phyloP scores from a whole-genome alignment of 495 filamentous ascomycete genomes.

The Aspergillus ostianus region DNA sequence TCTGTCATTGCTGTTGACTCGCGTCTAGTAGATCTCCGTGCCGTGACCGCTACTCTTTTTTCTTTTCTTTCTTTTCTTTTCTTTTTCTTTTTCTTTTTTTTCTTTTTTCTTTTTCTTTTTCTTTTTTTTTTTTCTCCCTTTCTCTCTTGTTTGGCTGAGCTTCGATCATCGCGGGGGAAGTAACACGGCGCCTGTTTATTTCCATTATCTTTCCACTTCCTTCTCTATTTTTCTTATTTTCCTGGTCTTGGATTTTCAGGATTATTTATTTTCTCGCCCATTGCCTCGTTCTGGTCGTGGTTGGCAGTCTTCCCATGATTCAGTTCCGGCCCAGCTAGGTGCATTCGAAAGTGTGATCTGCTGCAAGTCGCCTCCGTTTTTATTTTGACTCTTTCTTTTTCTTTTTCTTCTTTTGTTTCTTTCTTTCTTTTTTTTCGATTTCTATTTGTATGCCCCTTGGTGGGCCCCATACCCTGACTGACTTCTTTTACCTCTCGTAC shows the following conservation, averaged over 20 bases:
- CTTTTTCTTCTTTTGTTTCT: conserved; percentile 1
- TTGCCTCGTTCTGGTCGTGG: conserved; percentile 7
- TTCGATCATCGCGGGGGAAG: conserved; percentile 13
- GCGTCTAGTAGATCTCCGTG: conserved; percentile 8
- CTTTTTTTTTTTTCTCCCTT: conserved; percentile 10
- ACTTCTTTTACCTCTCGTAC: conserved; percentile 1
- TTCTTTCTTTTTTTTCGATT: conserved; percentile 4
- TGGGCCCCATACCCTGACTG: not conserved
- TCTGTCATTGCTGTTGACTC: conserved; percentile 6
- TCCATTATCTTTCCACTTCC: conserved; percentile 1
- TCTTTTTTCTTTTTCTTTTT: conserved; percentile 14
- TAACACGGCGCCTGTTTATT: not conserved
- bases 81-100: conserved; percentile 5
- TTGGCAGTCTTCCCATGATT: conserved; percentile 6
- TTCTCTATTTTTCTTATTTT: too few species aligned
- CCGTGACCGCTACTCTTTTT: conserved; percentile 24
- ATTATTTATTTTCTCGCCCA: conserved; percentile 7
- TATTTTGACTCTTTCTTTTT: conserved; percentile 1
- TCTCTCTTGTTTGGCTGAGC: not conserved
- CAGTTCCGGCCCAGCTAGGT: conserved; percentile 6
- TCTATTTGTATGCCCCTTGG: not conserved
- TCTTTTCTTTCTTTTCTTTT: conserved; percentile 11
- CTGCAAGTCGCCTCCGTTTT: conserved; percentile 3
- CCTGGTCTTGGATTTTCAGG: not conserved
- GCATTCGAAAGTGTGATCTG: conserved; percentile 10